Percentiles rank a stretch among this genome's conserved stretches.
These are phyloP conservation scores for Viridothelium virens DNA, from an alignment of 495 filamentous ascomycete genomes.

Conservation along the genomic window DNA sequence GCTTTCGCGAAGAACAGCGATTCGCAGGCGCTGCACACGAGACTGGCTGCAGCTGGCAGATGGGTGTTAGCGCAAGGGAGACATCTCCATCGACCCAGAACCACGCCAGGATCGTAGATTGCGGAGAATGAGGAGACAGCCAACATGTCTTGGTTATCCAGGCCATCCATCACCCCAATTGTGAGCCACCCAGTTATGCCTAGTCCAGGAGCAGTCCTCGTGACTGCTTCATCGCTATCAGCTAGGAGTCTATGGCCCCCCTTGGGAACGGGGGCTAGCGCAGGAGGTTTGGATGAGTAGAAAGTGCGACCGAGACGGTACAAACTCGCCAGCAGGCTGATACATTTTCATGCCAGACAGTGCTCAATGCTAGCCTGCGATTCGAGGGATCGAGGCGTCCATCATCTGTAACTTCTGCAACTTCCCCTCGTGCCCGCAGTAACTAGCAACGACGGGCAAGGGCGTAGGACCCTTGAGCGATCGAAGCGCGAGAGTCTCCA, in stretches of 20 bases:
- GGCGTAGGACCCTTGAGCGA: constrained; percentile 7
- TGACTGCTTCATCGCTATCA: background rate
- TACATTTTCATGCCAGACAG: constrained; percentile 11
- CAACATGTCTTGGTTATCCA: background rate
- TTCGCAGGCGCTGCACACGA: background rate
- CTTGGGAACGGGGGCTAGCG: background rate
- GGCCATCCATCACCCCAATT: constrained; percentile 5
- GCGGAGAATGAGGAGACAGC: constrained; percentile 8
- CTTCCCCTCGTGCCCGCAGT: constrained; percentile 12
- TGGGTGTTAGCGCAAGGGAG: background rate
- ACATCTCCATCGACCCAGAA: background rate
- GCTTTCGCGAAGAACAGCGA: background rate
- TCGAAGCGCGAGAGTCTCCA: constrained; percentile 9
- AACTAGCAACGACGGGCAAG: constrained; percentile 9
- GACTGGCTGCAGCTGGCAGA: background rate
- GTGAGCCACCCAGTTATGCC: background rate
- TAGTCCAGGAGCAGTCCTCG: constrained; percentile 11
- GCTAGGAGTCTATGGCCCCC: background rate
- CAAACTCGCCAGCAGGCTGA: constrained; percentile 5
- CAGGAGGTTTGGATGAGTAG: background rate
- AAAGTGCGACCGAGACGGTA: constrained; percentile 2
- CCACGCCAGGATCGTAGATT: background rate
- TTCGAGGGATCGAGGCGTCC: background rate
- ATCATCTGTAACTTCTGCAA: constrained; percentile 4
- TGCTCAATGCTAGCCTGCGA: background rate